A percentile compares a stretch with the other conserved stretches of the same genome.
These are phyloP conservation scores for Allium fistulosum DNA, from an alignment of 106 monocot species.

Conservation along the genomic window DNA sequence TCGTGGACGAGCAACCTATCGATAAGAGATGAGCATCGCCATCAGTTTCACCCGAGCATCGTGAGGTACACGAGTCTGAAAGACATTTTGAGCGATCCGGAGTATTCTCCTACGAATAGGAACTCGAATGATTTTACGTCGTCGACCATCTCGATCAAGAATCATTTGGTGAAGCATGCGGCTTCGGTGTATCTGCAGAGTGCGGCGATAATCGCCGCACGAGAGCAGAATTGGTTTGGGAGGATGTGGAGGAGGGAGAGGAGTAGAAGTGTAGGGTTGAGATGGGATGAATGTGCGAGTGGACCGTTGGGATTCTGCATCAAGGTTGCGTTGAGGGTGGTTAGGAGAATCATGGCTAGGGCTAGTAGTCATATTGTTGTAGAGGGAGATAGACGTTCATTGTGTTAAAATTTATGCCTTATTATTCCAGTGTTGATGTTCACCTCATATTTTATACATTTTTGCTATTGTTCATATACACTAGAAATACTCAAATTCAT, in stretches of 20 bases:
- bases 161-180: conserved; percentile 60
- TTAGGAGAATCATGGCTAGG: conserved; percentile 5
- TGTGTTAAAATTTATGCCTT: too few species aligned
- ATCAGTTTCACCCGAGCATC: too few species aligned
- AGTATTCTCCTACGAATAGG: not conserved
- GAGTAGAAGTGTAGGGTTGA: not conserved
- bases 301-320: conserved; percentile 4
- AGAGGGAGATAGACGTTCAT: too few species aligned
- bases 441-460: too few species aligned
- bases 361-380: too few species aligned
- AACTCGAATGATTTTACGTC: conserved; percentile 3
- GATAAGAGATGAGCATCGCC: not conserved
- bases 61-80: conserved; percentile 51
- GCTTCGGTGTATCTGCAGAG: conserved; percentile 62
- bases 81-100: conserved; percentile 23
- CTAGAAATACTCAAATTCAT: too few species aligned
- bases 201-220: conserved; percentile 30
- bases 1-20: not conserved
- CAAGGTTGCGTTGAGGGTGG: conserved; percentile 2
- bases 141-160: conserved; percentile 35
- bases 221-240: conserved; percentile 30
- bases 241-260: conserved; percentile 20
- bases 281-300: conserved; percentile 14
- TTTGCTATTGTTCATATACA: too few species aligned
- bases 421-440: too few species aligned